Conservation (phyloP, 2,329 filamentous ascomycete species). For the Dothideomycetidae sp. region DNA sequence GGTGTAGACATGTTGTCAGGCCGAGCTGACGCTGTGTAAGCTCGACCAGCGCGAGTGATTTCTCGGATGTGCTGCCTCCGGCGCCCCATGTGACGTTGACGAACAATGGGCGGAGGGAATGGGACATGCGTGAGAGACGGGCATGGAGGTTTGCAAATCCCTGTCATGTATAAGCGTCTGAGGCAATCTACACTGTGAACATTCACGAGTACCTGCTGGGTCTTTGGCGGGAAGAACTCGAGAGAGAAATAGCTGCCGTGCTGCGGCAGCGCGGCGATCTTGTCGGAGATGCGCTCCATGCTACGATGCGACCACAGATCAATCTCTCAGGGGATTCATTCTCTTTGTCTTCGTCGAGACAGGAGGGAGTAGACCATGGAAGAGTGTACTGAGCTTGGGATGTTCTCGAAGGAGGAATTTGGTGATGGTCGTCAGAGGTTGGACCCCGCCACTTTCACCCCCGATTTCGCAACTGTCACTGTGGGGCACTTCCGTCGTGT, state of each 20-base stretch:
- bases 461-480: no score
- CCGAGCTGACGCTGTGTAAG: slow-evolving; percentile 85
- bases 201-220: slow-evolving; percentile 51
- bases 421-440: no score
- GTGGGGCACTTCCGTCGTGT: no score
- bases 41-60: slow-evolving; percentile 87
- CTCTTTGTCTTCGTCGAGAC: no score
- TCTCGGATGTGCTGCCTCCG: slow-evolving; percentile 77
- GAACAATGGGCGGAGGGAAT: slow-evolving; percentile 79
- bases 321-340: background rate
- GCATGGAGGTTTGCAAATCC: slow-evolving; percentile 88
- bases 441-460: no score
- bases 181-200: background rate
- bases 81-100: slow-evolving; percentile 98
- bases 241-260: slow-evolving; percentile 82
- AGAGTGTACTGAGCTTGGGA: no score
- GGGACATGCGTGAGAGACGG: slow-evolving; percentile 87
- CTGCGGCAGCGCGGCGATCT: slow-evolving; percentile 77
- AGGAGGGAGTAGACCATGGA: no score
- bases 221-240: slow-evolving; percentile 99
- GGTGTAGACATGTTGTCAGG: slow-evolving; percentile 84
- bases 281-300: slow-evolving; percentile 87
- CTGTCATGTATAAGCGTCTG: slow-evolving; percentile 23
- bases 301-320: background rate
- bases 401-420: no score